These are phyloP conservation scores for Heritiera littoralis DNA, from an alignment of 345 rosid genomes.

Conservation along the genomic window DNA sequence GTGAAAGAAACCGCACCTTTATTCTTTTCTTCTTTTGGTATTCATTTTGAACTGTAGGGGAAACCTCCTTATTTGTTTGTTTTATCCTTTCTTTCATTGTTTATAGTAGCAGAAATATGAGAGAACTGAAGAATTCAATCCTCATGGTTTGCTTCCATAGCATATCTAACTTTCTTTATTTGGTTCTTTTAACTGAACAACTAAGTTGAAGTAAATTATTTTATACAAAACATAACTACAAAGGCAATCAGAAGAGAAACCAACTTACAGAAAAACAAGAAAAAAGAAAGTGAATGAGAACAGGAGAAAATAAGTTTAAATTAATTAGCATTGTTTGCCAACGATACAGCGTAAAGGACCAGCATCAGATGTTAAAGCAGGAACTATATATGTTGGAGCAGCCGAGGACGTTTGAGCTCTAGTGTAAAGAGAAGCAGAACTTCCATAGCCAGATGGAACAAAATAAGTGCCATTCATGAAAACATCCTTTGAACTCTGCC, in stretches of 20 bases:
- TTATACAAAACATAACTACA: neutral
- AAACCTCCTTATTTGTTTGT: neutral
- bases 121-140: neutral
- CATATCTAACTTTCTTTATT: neutral
- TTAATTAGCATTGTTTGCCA: constrained; percentile 39
- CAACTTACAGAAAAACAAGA: neutral
- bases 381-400: constrained; percentile 45
- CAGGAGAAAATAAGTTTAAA: neutral
- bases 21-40: constrained; percentile 15
- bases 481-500: constrained; percentile 79
- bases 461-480: constrained; percentile 86
- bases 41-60: neutral
- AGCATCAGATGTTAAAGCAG: constrained; percentile 67
- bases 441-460: constrained; percentile 82
- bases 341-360: constrained; percentile 59
- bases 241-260: neutral
- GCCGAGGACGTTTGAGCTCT: constrained; percentile 53
- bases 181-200: constrained; percentile 10
- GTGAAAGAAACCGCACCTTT: constrained; percentile 6
- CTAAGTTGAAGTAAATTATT: neutral
- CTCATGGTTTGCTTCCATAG: neutral
- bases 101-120: neutral
- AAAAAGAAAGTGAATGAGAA: neutral
- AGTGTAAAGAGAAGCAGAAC: constrained; percentile 52
- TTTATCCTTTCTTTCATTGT: neutral